Base-by-base conservation (phyloP, 306 rosid genomes). In the Crotalaria pallida region DNA sequence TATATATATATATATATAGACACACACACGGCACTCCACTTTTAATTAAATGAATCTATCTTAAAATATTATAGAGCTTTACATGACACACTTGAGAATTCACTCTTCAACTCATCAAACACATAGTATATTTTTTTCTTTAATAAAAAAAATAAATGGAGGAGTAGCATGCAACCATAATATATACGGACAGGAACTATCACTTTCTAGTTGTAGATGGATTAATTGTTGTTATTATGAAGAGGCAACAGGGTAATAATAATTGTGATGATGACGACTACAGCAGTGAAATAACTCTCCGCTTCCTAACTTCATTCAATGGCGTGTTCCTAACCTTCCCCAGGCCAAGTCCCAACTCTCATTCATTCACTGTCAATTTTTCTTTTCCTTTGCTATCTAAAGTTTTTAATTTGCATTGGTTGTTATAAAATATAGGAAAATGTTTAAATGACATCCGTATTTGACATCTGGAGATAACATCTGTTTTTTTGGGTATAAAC, bases 201-300 rank as follows among this genome's bases (percentile, higher is more conserved):
- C 83, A 61, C 72, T 79, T 13, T 79, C 80, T 68, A 61, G 69
- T 44, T 73, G 76, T 27, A 68, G 76, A 18, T 53, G 68, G 67
- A 61, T 65, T 21, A 45, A 78, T 65, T 64, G 78, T 58, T 61
- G 41, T 61, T 49, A 79, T n/a, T n/a, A 60, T 16, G 57, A 79
- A 60, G 11, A 49, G 75, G 71, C 29, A 70, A 53, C 69, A 74
- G 58, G 26, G 26, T 68, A 63, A 74, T 80, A 74, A 74, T 80
- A n/a, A n/a, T n/a, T n/a, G n/a, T 74, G 67, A n/a, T 68, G 72
- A 70, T 0, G 56, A 69, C 69, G 68, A 69, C 73, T 63, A 74
- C 84, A 53, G 67, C 67, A 68, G 59, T 50, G 69, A 80, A 65
- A 55, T 74, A 74, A 80, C 62, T 80, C 80, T 61, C 29, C 67